Base-by-base conservation (phyloP, 306 rosid genomes). In the Argentina anserina region DNA sequence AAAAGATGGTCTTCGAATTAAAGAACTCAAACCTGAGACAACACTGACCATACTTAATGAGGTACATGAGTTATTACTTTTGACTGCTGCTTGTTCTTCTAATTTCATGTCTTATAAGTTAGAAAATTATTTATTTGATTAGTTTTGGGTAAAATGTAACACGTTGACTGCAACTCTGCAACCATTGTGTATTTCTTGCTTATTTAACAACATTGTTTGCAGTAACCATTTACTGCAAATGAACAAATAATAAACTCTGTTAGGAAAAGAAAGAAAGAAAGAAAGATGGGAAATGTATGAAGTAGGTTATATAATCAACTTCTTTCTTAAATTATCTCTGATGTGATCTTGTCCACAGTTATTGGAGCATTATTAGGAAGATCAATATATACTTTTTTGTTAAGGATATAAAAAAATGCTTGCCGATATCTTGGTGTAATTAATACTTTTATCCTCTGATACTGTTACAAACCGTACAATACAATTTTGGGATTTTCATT, bases 21-120 rank as follows among this genome's bases (percentile, higher is more conserved):
- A 94, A 86, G 97, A 89, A 75, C 96, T 94, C 80, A 94, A 81
- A 83, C 84, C 96, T 39, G 95, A 88, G 90, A 86, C 97, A 40
- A 49, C 96, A 47, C 79, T 89, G 60, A 71, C 92, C 79, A 82
- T 94, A 71, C 90, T 91, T 69, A 94, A 88, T 43, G 97, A 94
- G 97, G 97, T 91, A n/a, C n/a, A n/a, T n/a, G n/a, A 66, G 52
- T 67, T 42, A 40, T 74, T 71, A 72, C 75, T 61, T 61, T 40
- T 59, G 63, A 40, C 0, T 21, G 28, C 63, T 74, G 41, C 53
- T 37, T 45, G 52, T 62, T 46, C 67, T 55, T 58, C 39, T 80
- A 62, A 33, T 6, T 61, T 45, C 37, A 28, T 59, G 39, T 59
- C 21, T 58, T 18, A 67, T 7, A 6, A 67, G 72, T 29, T 46